Base-by-base conservation (phyloP, 1,139 yeast genomes). In the Protomyces inundatus region DNA sequence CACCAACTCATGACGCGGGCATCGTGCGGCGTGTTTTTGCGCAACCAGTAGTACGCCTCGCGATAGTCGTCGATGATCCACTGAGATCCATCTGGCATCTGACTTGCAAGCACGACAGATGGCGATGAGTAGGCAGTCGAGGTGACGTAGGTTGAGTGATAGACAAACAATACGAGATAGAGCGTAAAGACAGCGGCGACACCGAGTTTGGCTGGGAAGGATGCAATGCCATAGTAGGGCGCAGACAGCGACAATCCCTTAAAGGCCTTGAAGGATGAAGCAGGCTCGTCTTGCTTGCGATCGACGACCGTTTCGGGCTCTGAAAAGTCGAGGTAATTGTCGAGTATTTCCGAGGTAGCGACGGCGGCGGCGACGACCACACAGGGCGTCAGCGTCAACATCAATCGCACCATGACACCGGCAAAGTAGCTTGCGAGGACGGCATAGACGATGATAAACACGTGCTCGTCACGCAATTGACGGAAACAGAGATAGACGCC, bases 1-100 rank as follows among this genome's bases (percentile, higher is more conserved):
- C 99, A 95, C 99, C 99, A 95, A 6, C 98, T 88, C 88, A 95
- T 90, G 68, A 95, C 87, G 76, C 89, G 90, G 57, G 97, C 88
- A 74, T 95, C 98, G 74, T 91, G 97, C 3, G 89, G 85, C 0
- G 98, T 93, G 78, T 95, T 95, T 97, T 93, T 90, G 73, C 98
- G 85, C 71, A 95, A 81, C 99, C 99, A 95, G 77, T 93, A 93
- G 79, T 95, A 95, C 5, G 98, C 98, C 79, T 95, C 99, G 78
- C 99, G 86, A 80, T 87, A 95, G 76, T 95, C 99, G 76, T 95
- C 99, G 73, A 95, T 95, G 70, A 93, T 79, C 68, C 82, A 81
- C 70, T 84, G 87, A 40, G 89, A 82, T 1, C 99, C 99, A 73
- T 93, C 97, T 54, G 95, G 87, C 70, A 82, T 81, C 70, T 80